Base-by-base conservation (phyloP, 1,139 yeast species). In the Yamadazyma triangularis region DNA sequence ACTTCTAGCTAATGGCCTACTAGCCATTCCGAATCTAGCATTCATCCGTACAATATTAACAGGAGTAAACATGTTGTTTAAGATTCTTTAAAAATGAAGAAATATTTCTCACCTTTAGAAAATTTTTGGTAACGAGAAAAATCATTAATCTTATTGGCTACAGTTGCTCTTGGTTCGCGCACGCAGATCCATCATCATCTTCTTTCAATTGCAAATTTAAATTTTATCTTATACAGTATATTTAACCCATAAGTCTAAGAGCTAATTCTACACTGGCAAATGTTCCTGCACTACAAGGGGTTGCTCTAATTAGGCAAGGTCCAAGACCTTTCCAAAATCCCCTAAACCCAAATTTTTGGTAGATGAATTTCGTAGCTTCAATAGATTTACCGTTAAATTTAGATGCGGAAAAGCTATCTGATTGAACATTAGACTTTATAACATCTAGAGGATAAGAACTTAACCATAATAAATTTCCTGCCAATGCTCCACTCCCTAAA, bases 261-360 rank as follows among this genome's bases (percentile, higher is more conserved):
- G 86, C 80, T 40, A 77, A 59, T 49, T 81, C 89, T 2, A 80
- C 89, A 26, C 81, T 73, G n/a, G 86, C 85, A 63, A 81, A 81
- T 0, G 89, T 81, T 8, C 84, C 83, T 0, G 88, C 86, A 38
- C 83, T 75, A 37, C 86, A 80, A 2, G 89, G 89, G 16, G 78
- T 65, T 0, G 89, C 89, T 40, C 91, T 60, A 16, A 79, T 45
- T 34, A 82, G 61, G 23, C 88, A 79, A 0, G 89, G 91, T 2
- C 70, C 73, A 25, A 82, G 63, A 2, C 91, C 89, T 41, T 75
- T 64, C 86, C 87, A 81, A 48, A 81, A 78, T 0, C 87, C 88
- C 5, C 59, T 41, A 11, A 65, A 38, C 0, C 89, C 88, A 23
- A 64, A 64, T 1, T 55, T 46, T 3, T 42, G 45, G 51, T 60